phyloP scores from a whole-genome alignment of 202 grass and related monocot species.

The Thinopyrum obtusiflorum region DNA sequence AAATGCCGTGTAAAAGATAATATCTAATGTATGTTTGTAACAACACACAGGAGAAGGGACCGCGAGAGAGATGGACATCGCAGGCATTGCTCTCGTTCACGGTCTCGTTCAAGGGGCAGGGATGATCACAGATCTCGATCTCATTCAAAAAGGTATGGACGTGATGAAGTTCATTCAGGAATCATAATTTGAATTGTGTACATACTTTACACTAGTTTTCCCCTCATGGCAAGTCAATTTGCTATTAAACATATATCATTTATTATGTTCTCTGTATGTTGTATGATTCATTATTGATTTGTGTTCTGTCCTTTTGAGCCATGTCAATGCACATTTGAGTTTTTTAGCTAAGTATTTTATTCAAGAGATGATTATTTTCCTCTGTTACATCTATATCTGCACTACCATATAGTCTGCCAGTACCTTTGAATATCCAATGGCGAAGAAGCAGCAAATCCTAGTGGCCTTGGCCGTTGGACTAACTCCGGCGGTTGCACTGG shows the following conservation, averaged over 20 bases:
- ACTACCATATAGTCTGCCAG: background rate
- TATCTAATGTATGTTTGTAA: constrained; percentile 10
- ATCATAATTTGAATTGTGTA: constrained; percentile 14
- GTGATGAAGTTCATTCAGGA: background rate
- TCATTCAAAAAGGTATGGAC: constrained; percentile 73
- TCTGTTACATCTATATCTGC: constrained; percentile 6
- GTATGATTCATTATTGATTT: background rate
- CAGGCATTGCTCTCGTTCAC: constrained; percentile 50
- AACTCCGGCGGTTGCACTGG: background rate
- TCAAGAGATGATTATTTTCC: background rate
- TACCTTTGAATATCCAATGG: background rate
- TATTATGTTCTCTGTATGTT: background rate
- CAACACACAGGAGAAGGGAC: constrained; percentile 63
- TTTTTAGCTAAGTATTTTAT: background rate
- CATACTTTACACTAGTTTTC: background rate
- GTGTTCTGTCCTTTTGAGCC: constrained; percentile 1
- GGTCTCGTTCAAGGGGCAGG: constrained; percentile 55
- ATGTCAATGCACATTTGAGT: background rate
- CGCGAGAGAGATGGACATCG: constrained; percentile 66
- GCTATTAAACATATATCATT: background rate
- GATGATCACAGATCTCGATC: constrained; percentile 66
- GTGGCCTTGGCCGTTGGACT: background rate
- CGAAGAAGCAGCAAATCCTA: background rate
- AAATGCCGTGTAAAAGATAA: background rate
- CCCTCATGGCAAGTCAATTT: constrained; percentile 23